Base-by-base conservation (phyloP, 805 yeast genomes). In the Yarrowia porcina region DNA sequence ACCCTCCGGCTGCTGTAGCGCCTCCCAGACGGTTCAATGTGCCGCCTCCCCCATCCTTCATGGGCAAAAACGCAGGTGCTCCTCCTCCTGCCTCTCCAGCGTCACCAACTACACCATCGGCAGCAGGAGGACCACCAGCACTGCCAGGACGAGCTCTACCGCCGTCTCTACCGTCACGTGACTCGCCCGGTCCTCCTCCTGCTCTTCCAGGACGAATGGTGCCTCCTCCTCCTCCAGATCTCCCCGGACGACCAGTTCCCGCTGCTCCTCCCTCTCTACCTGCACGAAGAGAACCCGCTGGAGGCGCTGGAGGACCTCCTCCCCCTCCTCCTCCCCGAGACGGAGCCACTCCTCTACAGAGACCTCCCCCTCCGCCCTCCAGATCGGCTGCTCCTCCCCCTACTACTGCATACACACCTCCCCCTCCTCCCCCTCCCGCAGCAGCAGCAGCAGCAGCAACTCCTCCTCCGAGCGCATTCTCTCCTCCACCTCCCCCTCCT, bases 321-420 rank as follows among this genome's bases (percentile, higher is more conserved):
- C 81, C 80, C 13, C 77, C 82, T 2, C 79, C 80, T 3, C 79
- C 79, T 7, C 63, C 70, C 7, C 68, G 71, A 8, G 66, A 52
- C 35, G 59, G 59, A 17, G 21, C 59, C 32, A 52, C 59, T 8
- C 59, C 59, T 25, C 42, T 52, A 2, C 25, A 32, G 25, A n/a
- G 67, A 13, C 69, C 72, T 8, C 65, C 70, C 8, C 64, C 69
- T 5, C 68, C 67, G 1, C 71, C 71, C 2, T 65, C 67, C 18
- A 63, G 69, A 20, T 66, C 69, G 59, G 67, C 50, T 27, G 38
- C 64, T 27, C 73, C 69, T 4, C 47, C 47, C 8, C 44, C 38
- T 41, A 28, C 28, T 41, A 68, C 65, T 35, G 63, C 61, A 54
- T 54, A 54, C 52, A 45, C 52, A 27, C 52, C 52, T 13, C 52